Evolutionary conservation across 495 filamentous ascomycete genomes (phyloP).

Genomic region (Aspergillus kassunensis): DNA sequence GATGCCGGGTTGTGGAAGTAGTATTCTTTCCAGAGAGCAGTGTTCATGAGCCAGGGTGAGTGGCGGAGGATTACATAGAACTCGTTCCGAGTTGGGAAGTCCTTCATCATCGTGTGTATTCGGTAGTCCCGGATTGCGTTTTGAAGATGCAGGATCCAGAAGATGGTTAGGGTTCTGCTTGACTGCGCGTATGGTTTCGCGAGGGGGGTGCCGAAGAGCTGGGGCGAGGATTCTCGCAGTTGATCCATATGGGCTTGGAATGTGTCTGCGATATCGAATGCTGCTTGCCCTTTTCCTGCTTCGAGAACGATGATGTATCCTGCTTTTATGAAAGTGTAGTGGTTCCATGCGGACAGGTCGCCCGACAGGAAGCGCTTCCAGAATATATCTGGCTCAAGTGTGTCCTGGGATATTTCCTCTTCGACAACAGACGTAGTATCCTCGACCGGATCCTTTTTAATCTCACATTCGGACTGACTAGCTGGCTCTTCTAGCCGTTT

Average conservation of each 20-base stretch:
- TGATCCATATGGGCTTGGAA: not conserved
- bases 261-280: not conserved
- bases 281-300: not conserved
- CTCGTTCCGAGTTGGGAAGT: not conserved
- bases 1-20: not conserved
- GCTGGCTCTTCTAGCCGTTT: not conserved
- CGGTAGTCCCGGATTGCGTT: not conserved
- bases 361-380: not conserved
- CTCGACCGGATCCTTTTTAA: too few relatives aligned
- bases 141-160: constrained; percentile 2
- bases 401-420: not conserved
- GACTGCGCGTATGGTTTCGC: too few relatives aligned
- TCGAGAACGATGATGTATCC: not conserved
- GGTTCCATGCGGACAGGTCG: not conserved
- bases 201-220: too few relatives aligned
- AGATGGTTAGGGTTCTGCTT: too few relatives aligned
- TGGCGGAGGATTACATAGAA: not conserved
- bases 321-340: not conserved
- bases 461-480: not conserved
- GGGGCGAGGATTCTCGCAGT: not conserved
- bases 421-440: not conserved
- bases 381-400: not conserved
- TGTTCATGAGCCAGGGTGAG: not conserved
- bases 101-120: not conserved
- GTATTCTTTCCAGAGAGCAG: not conserved